Conservation (phyloP, 441 rosid genomes). For the Pelargonium australe region DNA sequence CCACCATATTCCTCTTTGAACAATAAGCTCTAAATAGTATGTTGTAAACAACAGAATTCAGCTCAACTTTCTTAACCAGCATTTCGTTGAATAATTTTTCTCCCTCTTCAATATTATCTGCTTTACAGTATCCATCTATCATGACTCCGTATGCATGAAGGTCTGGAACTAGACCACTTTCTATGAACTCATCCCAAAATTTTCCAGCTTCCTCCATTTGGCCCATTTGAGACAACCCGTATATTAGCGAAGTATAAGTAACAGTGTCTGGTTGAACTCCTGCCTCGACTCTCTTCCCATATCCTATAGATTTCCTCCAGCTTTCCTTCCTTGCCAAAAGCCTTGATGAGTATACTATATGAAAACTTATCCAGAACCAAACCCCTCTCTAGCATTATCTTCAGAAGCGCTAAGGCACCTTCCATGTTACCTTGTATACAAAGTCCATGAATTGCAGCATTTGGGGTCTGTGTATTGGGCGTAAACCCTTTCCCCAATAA, state of each 20-base stretch:
- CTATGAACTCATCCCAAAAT: conserved; percentile 46
- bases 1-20: conserved; percentile 34
- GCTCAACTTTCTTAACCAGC: conserved; percentile 30
- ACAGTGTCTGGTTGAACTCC: conserved; percentile 46
- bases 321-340: conserved; percentile 46
- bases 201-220: conserved; percentile 45
- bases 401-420: conserved; percentile 45
- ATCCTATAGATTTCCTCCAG: conserved; percentile 41
- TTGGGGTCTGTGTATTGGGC: conserved; percentile 45
- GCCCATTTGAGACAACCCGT: conserved; percentile 35
- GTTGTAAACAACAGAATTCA: conserved; percentile 44
- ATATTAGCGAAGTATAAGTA: conserved; percentile 43
- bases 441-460: conserved; percentile 71
- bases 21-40: conserved; percentile 42
- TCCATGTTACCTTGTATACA: conserved; percentile 49
- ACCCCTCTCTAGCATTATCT: conserved; percentile 45
- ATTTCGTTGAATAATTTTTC: conserved; percentile 43
- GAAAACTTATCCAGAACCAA: conserved; percentile 48
- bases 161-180: conserved; percentile 36
- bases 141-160: conserved; percentile 47
- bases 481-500: conserved; percentile 41
- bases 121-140: conserved; percentile 58
- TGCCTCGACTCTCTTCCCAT: conserved; percentile 39
- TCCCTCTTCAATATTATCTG: conserved; percentile 43
- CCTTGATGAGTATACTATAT: conserved; percentile 52